Percentiles rank a stretch among this genome's conserved stretches.
Conservation (phyloP, 2,329 filamentous ascomycete species). For the Sporothrix humicola region DNA sequence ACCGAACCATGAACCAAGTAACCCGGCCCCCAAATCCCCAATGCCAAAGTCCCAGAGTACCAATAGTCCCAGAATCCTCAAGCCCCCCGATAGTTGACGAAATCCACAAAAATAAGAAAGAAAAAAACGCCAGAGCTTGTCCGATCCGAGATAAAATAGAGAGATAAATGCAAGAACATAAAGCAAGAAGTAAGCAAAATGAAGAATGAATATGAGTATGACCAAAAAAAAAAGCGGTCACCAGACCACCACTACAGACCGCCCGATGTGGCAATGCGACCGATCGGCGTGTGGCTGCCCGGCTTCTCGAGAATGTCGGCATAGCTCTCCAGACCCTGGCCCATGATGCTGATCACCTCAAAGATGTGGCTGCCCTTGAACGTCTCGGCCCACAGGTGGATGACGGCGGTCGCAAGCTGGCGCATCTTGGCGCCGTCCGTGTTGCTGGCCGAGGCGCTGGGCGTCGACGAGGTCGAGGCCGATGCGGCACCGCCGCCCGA, state of each 20-base stretch:
- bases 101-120: background rate
- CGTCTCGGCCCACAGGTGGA: conserved; percentile 65
- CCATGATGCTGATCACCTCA: conserved; percentile 64
- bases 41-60: background rate
- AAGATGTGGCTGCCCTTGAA: conserved; percentile 68
- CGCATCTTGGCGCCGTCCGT: conserved; percentile 59
- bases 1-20: background rate
- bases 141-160: background rate
- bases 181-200: background rate
- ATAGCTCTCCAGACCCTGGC: conserved; percentile 61
- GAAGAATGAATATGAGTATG: background rate
- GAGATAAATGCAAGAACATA: background rate
- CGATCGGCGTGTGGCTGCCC: conserved; percentile 54
- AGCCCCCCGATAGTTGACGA: background rate
- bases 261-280: conserved; percentile 41
- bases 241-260: conserved; percentile 16
- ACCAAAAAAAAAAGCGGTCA: background rate
- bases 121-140: background rate
- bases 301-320: conserved; percentile 63
- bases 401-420: conserved; percentile 62
- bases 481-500: conserved; percentile 17
- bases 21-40: too few species aligned
- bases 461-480: background rate
- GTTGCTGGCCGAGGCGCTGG: conserved; percentile 43
- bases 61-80: background rate